Base-by-base conservation (phyloP, 352 stramenopile species). In the Pilasporangium apinafurcum region DNA sequence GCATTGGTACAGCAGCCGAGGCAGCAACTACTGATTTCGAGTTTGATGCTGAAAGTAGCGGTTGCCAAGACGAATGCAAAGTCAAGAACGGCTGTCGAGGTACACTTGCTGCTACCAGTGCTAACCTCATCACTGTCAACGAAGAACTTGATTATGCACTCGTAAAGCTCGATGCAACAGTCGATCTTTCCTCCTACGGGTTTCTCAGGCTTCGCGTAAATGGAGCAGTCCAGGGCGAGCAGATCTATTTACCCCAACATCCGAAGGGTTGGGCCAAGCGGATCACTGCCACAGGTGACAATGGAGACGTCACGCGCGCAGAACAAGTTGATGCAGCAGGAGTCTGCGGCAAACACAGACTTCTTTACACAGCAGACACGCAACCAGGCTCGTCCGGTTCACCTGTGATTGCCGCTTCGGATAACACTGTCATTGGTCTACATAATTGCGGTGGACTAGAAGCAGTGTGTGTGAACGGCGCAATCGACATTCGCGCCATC, bases 221-320 rank as follows among this genome's bases (percentile, higher is more conserved):
- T 2, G 68, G 64, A 9, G 49, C 50, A 1, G 33, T 44, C 3
- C 40, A 44, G 9, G 39, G 55, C 8, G 65, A 81, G 47, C 47
- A 68, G 26, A 74, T 76, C 37, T 80, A 74, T 46, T 55, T 80
- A 12, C 68, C 68, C 0, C 64, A 81, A 48, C 62, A 81, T 41
- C 65, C 62, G 5, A 37, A 49, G 4, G 64, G 49, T 9, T 53
- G 53, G 20, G 64, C 59, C 36, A 76, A 70, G 48, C 53, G 46
- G 18, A 57, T 81, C 32, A 53, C 62, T 5, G 42, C 40, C 1
- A 44, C 56, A 0, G 47, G 49, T 6, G 68, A 70, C 53, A 32
- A 45, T 29, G 65, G 56, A 9, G 48, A 54, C 28, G 49, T 44
- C n/a, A 55, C 52, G 13, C 43, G 41, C 10, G 29, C 53, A 12